Evolutionary conservation across 495 filamentous ascomycete species (phyloP).

Genomic region (Penicillium parvum): DNA sequence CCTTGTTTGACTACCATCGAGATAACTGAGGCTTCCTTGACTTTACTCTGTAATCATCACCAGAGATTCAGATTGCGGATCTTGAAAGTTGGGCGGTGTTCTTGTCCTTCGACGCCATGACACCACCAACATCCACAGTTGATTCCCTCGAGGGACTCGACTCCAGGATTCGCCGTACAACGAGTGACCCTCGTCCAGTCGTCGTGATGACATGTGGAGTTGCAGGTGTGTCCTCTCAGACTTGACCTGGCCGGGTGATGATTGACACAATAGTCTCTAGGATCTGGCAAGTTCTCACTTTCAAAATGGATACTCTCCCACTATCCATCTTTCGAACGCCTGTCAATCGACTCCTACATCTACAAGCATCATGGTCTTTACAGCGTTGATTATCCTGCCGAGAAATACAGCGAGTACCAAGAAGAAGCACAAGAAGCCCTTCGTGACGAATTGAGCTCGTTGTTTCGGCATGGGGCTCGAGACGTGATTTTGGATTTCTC

Average conservation of each 20-base stretch:
- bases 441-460: constrained; percentile 7
- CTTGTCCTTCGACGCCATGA: not conserved
- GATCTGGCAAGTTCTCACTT: constrained; percentile 19
- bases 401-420: constrained; percentile 29
- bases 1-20: too few relatives aligned
- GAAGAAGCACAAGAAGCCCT: constrained; percentile 25
- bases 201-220: constrained; percentile 16
- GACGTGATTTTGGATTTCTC: constrained; percentile 33
- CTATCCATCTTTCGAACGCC: constrained; percentile 59
- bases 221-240: constrained; percentile 6
- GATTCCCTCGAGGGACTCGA: constrained; percentile 6
- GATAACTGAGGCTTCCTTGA: too few relatives aligned
- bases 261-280: too few relatives aligned
- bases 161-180: constrained; percentile 2
- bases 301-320: constrained; percentile 47
- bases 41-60: too few relatives aligned
- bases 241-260: not conserved
- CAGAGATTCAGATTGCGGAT: too few relatives aligned
- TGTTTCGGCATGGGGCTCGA: constrained; percentile 19
- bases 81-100: too few relatives aligned
- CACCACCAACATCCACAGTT: not conserved
- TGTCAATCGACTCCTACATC: constrained; percentile 33
- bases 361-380: constrained; percentile 32
- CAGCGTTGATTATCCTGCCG: constrained; percentile 26
- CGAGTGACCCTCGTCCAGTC: constrained; percentile 13